Base-by-base conservation (phyloP, 2,329 filamentous ascomycete genomes). In the Zymoseptoria passerinii region DNA sequence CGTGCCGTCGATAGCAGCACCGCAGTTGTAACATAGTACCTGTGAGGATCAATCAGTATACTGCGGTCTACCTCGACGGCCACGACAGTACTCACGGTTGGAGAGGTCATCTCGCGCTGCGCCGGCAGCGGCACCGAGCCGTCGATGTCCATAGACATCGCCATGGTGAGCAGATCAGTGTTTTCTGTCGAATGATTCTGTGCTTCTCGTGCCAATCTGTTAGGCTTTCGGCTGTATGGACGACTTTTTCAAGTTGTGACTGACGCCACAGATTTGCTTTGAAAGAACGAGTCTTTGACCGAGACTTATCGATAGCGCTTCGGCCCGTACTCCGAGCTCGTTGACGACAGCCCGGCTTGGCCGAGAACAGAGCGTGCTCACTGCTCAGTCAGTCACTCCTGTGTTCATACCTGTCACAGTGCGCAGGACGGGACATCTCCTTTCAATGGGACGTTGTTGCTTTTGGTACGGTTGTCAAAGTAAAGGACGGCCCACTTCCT, bases 1-100 rank as follows among this genome's bases (percentile, higher is more conserved):
- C 18, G 91, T 96, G 74, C 94, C 94, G 75, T 96, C 92, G 70
- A 99, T 96, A 48, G 92, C 87, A 61, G 90, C 91, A 71, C 92
- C 94, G 75, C 94, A 99, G 81, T 97, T 96, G 79, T 90, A 96
- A 77, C 94, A 99, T 59, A 99, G 88, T 71, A 44, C 35, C 35
- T 44, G 16, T 6, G 4, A 16, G 35, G 2, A n/a, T n/a, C 35
- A 44, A 13, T 44, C 13, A 44, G 35, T 44, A 44, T 40, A 3
- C n/a, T 44, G 35, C 4, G 13, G 35, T 44, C 35, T 16, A 16
- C 16, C 16, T 7, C n/a, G 1, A 16, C 7, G 10, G 35, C 13
- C 16, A 6, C 13, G 35, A 44, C 10, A n/a, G 35, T 44, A 5
- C 13, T 13, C n/a, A 97, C 96, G n/a, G 86, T 89, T 60, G 71